These are phyloP conservation scores for Mycena albidolilacea DNA, from an alignment of 768 basidiomycete species.

Conservation along the genomic window DNA sequence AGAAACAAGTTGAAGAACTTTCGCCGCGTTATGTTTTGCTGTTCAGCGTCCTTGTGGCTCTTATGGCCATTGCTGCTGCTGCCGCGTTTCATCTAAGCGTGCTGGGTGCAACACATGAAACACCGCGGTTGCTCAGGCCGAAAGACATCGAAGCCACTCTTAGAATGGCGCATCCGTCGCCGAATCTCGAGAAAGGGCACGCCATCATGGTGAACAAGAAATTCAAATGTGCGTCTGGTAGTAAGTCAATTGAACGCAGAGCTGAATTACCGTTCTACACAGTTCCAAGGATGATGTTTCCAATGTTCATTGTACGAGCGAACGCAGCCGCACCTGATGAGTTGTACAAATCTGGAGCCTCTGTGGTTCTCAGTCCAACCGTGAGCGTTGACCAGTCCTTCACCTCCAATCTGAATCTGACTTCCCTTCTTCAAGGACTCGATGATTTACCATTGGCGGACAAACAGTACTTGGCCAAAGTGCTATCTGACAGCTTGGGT, in stretches of 20 bases:
- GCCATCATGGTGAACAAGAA: constrained; percentile 25
- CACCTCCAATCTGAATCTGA: constrained; percentile 1
- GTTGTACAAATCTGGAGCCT: constrained; percentile 24
- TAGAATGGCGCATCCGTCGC: constrained; percentile 13
- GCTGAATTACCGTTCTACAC: background rate
- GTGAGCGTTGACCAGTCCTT: background rate
- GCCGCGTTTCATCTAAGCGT: constrained; percentile 34
- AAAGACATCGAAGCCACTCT: constrained; percentile 21
- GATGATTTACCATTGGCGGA: constrained; percentile 44
- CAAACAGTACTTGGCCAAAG: constrained; percentile 31
- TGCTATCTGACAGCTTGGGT: constrained; percentile 42
- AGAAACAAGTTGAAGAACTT: background rate
- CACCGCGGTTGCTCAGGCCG: constrained; percentile 6
- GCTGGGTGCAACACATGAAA: constrained; percentile 1
- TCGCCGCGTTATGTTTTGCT: constrained; percentile 15
- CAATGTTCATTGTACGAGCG: constrained; percentile 25
- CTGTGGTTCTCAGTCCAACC: constrained; percentile 33
- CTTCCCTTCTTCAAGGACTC: constrained; percentile 34
- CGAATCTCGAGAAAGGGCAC: constrained; percentile 35
- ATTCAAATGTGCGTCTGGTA: constrained; percentile 25
- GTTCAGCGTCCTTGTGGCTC: constrained; percentile 16
- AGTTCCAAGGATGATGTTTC: constrained; percentile 38
- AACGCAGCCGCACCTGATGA: constrained; percentile 32
- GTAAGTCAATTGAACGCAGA: background rate
- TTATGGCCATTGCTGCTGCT: constrained; percentile 30